These are phyloP conservation scores for Cicer arietinum DNA, from an alignment of 306 rosid genomes.

Conservation along the genomic window DNA sequence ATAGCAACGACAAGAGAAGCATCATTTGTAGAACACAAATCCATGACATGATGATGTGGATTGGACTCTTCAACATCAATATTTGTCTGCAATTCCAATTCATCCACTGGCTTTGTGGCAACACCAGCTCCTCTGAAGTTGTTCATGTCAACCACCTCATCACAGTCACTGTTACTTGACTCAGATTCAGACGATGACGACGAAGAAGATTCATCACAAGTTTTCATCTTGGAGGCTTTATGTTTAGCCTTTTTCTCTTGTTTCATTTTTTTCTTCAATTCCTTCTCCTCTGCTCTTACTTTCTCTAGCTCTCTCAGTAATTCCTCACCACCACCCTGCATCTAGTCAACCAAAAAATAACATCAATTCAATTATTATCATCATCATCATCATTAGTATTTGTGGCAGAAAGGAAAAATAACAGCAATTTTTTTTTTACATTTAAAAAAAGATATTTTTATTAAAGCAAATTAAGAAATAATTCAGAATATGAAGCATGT, in stretches of 20 bases:
- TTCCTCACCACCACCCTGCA: conserved; percentile 63
- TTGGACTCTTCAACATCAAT: conserved; percentile 8
- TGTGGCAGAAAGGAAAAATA: neutral
- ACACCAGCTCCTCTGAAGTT: conserved; percentile 46
- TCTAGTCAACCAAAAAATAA: neutral
- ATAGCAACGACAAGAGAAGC: conserved; percentile 14
- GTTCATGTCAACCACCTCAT: conserved; percentile 53
- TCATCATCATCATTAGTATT: neutral
- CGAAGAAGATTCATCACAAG: conserved; percentile 55
- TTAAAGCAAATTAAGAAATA: neutral
- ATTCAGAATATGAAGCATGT: neutral
- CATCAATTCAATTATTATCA: neutral
- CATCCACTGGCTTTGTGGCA: conserved; percentile 41
- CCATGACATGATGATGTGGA: conserved; percentile 23
- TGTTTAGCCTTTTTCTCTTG: conserved; percentile 61
- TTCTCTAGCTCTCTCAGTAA: conserved; percentile 59
- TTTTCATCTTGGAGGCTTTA: conserved; percentile 54
- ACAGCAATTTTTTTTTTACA: neutral
- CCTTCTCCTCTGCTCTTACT: conserved; percentile 63
- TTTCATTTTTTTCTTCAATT: conserved; percentile 63
- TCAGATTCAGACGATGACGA: conserved; percentile 80
- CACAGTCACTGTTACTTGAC: conserved; percentile 75
- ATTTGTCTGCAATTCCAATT: conserved; percentile 13
- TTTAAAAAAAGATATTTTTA: neutral
- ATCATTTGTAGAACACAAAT: conserved; percentile 42